These are phyloP conservation scores for Cucurbita pepo DNA, from an alignment of 306 rosid species.

Conservation along the genomic window DNA sequence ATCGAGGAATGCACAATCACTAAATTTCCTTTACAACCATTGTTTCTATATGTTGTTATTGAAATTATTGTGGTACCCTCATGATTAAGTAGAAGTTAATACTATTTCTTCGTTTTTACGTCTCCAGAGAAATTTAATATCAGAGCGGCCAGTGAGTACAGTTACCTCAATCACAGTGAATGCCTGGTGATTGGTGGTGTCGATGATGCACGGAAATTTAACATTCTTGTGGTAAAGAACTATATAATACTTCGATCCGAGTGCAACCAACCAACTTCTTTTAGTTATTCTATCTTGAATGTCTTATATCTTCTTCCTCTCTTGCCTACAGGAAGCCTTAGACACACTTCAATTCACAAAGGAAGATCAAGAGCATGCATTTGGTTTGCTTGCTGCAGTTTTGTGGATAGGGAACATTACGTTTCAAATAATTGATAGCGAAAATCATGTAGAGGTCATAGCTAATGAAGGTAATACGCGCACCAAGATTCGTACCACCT, in stretches of 20 bases:
- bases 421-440: slow-evolving; percentile 46
- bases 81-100: background rate
- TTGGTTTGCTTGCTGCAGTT: slow-evolving; percentile 57
- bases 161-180: slow-evolving; percentile 77
- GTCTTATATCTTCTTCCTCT: background rate
- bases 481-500: background rate
- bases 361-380: slow-evolving; percentile 64
- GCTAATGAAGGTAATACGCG: slow-evolving; percentile 60
- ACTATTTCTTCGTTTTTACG: slow-evolving; percentile 1
- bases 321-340: slow-evolving; percentile 47
- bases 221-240: slow-evolving; percentile 42
- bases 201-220: slow-evolving; percentile 29
- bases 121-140: slow-evolving; percentile 65
- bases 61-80: background rate
- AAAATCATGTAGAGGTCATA: slow-evolving; percentile 59
- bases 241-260: slow-evolving; percentile 9
- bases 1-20: background rate
- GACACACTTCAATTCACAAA: slow-evolving; percentile 36
- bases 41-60: background rate
- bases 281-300: background rate
- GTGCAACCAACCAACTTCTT: slow-evolving; percentile 3
- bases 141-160: slow-evolving; percentile 56
- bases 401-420: slow-evolving; percentile 94
- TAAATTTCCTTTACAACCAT: background rate
- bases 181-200: slow-evolving; percentile 59